phyloP scores from a whole-genome alignment of 495 filamentous ascomycete species.

The Xylaria venustula region DNA sequence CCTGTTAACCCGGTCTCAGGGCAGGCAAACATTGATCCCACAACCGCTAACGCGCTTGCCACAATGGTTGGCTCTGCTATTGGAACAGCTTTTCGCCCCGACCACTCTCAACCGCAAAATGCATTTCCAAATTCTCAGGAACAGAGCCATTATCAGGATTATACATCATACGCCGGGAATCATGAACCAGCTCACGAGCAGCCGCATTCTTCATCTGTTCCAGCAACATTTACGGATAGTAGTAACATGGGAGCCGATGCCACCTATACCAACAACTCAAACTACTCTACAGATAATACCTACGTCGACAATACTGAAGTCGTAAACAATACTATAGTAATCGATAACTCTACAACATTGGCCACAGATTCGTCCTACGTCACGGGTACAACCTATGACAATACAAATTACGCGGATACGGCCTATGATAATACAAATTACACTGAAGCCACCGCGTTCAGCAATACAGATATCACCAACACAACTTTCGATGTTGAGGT shows the following conservation, averaged over 20 bases:
- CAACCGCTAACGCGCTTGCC: background rate
- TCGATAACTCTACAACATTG: background rate
- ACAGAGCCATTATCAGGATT: slow-evolving; percentile 9
- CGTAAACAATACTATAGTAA: slow-evolving; percentile 11
- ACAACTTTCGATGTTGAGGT: slow-evolving; percentile 6
- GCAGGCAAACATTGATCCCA: background rate
- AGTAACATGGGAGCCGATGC: slow-evolving; percentile 5
- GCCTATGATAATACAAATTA: slow-evolving; percentile 13
- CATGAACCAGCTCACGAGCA: slow-evolving; percentile 13
- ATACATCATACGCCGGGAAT: slow-evolving; percentile 2
- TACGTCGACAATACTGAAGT: slow-evolving; percentile 1
- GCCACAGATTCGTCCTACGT: too few species aligned
- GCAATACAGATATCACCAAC: background rate
- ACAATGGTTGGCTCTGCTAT: slow-evolving; percentile 4
- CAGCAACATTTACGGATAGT: slow-evolving; percentile 10
- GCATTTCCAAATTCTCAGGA: slow-evolving; percentile 1
- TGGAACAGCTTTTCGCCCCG: slow-evolving; percentile 2
- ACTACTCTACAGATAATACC: background rate
- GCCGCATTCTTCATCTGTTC: slow-evolving; percentile 10
- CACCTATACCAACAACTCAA: slow-evolving; percentile 16
- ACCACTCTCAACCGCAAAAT: slow-evolving; percentile 8
- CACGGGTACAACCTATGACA: slow-evolving; percentile 12
- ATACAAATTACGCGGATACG: slow-evolving; percentile 13
- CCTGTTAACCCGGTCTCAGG: background rate
- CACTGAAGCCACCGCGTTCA: background rate